A percentile compares a stretch with the other conserved stretches of the same genome.
phyloP scores from a whole-genome alignment of 176 grass and related monocot species.

The Chloris gayana region DNA sequence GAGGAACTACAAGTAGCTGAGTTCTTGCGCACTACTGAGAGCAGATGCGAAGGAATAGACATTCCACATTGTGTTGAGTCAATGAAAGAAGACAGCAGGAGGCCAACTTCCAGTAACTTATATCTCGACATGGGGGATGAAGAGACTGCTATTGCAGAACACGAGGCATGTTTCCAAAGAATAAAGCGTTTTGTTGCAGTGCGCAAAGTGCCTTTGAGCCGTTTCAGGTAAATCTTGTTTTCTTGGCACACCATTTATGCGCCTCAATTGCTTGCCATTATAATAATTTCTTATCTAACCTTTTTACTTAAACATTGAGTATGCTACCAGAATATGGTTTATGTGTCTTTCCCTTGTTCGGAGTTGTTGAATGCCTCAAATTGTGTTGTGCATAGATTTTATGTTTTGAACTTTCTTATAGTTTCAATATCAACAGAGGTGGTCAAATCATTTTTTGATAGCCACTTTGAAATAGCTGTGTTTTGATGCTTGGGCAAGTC shows the following conservation, averaged over 20 bases:
- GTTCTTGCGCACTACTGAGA: background rate
- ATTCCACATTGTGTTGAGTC: background rate
- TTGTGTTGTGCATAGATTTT: too few species aligned
- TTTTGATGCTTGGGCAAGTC: too few species aligned
- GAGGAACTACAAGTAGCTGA: background rate
- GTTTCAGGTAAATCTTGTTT: conserved; percentile 19
- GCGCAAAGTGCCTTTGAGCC: conserved; percentile 7
- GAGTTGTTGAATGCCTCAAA: too few species aligned
- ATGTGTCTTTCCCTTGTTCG: too few species aligned
- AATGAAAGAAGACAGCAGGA: background rate
- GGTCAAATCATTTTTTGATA: too few species aligned
- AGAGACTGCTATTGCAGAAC: background rate
- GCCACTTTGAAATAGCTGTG: too few species aligned
- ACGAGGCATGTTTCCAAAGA: background rate
- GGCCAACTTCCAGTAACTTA: background rate
- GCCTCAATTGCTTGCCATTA: background rate
- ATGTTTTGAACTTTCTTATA: too few species aligned
- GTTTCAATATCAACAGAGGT: too few species aligned
- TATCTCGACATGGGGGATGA: background rate
- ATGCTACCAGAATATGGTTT: too few species aligned
- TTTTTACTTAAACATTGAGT: too few species aligned
- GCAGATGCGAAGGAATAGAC: background rate
- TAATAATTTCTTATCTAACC: too few species aligned
- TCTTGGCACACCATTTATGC: background rate
- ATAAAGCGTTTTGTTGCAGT: background rate